phyloP scores from a whole-genome alignment of 2,329 filamentous ascomycete species.

The Sclerotinia nivalis region DNA sequence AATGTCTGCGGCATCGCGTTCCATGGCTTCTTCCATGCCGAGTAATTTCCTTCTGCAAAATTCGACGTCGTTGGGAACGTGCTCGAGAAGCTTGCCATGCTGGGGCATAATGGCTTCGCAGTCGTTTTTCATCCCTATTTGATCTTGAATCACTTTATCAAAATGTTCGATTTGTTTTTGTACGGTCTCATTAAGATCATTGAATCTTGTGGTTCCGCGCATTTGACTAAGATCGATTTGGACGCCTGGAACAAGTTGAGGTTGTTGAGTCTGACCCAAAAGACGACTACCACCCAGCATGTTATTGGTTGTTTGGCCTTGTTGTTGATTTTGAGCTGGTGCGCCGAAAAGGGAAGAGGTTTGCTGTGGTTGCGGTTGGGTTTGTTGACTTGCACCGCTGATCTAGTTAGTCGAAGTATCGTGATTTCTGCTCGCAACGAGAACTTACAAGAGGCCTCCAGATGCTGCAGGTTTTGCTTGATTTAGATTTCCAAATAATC shows the following conservation, averaged over 20 bases:
- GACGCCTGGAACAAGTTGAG: slow-evolving; percentile 66
- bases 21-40: slow-evolving; percentile 61
- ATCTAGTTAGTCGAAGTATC: slow-evolving; percentile 11
- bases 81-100: slow-evolving; percentile 63
- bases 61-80: slow-evolving; percentile 65
- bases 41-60: slow-evolving; percentile 62
- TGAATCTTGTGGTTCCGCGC: slow-evolving; percentile 85
- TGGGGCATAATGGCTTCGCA: slow-evolving; percentile 68
- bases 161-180: slow-evolving; percentile 76
- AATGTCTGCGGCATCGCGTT: slow-evolving; percentile 63
- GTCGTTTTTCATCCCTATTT: slow-evolving; percentile 76
- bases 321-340: slow-evolving; percentile 29
- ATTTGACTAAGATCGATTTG: slow-evolving; percentile 78
- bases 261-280: slow-evolving; percentile 52
- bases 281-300: slow-evolving; percentile 22
- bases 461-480: slow-evolving; percentile 38
- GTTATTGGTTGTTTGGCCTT: slow-evolving; percentile 23
- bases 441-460: slow-evolving; percentile 38
- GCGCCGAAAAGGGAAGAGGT: slow-evolving; percentile 29
- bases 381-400: slow-evolving; percentile 32
- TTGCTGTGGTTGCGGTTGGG: slow-evolving; percentile 36
- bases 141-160: slow-evolving; percentile 77
- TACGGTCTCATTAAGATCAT: slow-evolving; percentile 80
- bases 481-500: slow-evolving; percentile 37
- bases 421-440: background rate